Base-by-base conservation (phyloP, 495 filamentous ascomycete species). In the Xylona heveae region DNA sequence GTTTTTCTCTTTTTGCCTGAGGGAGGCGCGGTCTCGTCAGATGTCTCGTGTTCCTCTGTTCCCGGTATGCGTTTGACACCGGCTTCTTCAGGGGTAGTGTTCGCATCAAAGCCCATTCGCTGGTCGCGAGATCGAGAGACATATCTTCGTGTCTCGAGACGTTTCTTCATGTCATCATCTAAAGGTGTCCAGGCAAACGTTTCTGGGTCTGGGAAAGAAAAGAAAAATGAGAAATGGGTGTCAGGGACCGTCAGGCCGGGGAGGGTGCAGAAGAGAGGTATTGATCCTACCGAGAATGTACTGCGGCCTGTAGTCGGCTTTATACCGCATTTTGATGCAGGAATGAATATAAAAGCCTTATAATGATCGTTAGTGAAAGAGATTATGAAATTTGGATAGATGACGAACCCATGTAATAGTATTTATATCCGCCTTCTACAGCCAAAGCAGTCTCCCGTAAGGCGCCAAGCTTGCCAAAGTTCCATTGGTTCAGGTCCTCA, bases 381-480 rank as follows among this genome's bases (percentile, higher is more conserved):
- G 33, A 22, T 22, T 20, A 22, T 5, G 16, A 24, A 4, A 4
- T 19, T 13, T 9, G 10, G 16, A 13, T 4, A 26, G 10, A n/a
- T 9, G 3, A 13, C 9, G 31, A 13, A 38, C 35, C 35, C 35
- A 38, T 38, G 28, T 38, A 79, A 46, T 78, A 78, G 45, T 63
- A 76, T 28, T 62, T 48, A 46, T 91, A 91, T 3, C 61, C 67
- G 17, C 57, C 68, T 46, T 94, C 84, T 6, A 68, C 49, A 3
- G 83, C 73, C 14, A 94, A 47, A 7, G 70, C 65, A 35, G 85
- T 80, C 47, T 97, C 88, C 34, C 79, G 60, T 47, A 94, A 45
- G 5, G 85, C 88, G 38, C 77, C 75, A 19, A 94, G 54, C 51
- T 95, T 97, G 2, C 88, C 88, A 42, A 91, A 75, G 35, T 70